Base-by-base conservation (phyloP, 225 moss, liverwort and hornwort genomes). In the Neckera pumila region DNA sequence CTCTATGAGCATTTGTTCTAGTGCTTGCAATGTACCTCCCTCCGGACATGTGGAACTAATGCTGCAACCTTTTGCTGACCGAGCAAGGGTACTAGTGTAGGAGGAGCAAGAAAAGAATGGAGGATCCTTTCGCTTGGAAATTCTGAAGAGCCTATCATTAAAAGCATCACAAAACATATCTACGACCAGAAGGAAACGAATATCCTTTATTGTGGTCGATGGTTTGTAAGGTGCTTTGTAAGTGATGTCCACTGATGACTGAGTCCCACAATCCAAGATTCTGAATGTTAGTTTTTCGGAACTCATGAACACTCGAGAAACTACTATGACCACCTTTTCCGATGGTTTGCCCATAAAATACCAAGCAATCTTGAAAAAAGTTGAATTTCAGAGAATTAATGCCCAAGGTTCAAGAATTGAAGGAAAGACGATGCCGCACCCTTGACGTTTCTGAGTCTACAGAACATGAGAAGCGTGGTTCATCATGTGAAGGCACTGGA, bases 1-100 rank as follows among this genome's bases (percentile, higher is more conserved):
- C 93, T 96, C 96, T 59, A 88, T 90, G 58, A 96, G 96, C 93
- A 95, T 94, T 70, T 92, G 92, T 89, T 96, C 95, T 86, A 96
- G 88, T 61, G 95, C 95, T 89, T 86, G 92, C 47, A 95, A 71
- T 45, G 96, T 95, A 82, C 94, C 95, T 84, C 92, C 90, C 92
- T 96, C 96, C 74, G 91, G 91, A 76, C 96, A 96, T 65, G 58
- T 92, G 77, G 96, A 94, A 77, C 61, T 88, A 89, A 95, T 81
- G 34, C 84, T 85, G 80, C 94, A 94, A 58, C 85, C 91, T 61
- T 89, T 93, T 60, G 36, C 76, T 60, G 88, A 43, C 21, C 92
- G 93, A 86, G 89, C 89, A 84, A 91, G 78, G 80, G 69, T 65
- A 86, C 14, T 89, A 82, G 87, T 89, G 49, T 88, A 84, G 51